These are phyloP conservation scores for Phyllachora maydis DNA, from an alignment of 2,329 filamentous ascomycete species.

Conservation along the genomic window DNA sequence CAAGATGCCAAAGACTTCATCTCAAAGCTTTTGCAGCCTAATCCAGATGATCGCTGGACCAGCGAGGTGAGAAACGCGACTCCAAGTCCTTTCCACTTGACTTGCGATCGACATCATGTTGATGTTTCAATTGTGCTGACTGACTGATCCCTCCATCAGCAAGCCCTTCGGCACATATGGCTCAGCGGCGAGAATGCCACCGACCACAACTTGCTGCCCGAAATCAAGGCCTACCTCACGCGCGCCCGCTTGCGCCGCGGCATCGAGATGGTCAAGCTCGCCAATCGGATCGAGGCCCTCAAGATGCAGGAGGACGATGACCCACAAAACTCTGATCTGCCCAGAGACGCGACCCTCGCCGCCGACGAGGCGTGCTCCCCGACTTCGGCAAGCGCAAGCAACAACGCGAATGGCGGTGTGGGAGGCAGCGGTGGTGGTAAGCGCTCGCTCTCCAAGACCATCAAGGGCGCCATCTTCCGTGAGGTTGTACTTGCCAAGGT, in stretches of 20 bases:
- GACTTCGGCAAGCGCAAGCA: slow-evolving; percentile 7
- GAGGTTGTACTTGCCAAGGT: slow-evolving; percentile 92
- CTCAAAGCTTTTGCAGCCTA: slow-evolving; percentile 54
- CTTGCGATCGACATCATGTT: too few species aligned
- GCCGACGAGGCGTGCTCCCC: slow-evolving; percentile 21
- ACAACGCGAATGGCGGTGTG: slow-evolving; percentile 5
- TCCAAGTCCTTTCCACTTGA: too few species aligned
- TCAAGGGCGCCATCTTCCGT: slow-evolving; percentile 62
- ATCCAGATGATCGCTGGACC: slow-evolving; percentile 55
- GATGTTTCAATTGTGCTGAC: slow-evolving; percentile 1
- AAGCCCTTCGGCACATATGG: slow-evolving; percentile 70
- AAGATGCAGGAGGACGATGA: slow-evolving; percentile 88
- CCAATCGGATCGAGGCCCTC: slow-evolving; percentile 86
- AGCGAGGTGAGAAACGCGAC: slow-evolving; percentile 45
- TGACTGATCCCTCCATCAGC: slow-evolving; percentile 16
- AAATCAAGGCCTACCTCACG: slow-evolving; percentile 86
- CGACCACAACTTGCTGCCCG: slow-evolving; percentile 91
- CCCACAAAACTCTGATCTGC: slow-evolving; percentile 52
- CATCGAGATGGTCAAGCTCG: slow-evolving; percentile 89
- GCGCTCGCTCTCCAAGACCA: slow-evolving; percentile 23
- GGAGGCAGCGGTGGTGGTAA: slow-evolving; percentile 15
- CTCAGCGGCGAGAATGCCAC: slow-evolving; percentile 78
- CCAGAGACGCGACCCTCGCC: slow-evolving; percentile 37
- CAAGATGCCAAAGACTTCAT: slow-evolving; percentile 93
- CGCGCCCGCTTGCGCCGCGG: slow-evolving; percentile 80